Percentiles rank a stretch among this genome's conserved stretches.
These are phyloP conservation scores for Arachis monticola DNA, from an alignment of 331 rosid genomes.

Conservation along the genomic window DNA sequence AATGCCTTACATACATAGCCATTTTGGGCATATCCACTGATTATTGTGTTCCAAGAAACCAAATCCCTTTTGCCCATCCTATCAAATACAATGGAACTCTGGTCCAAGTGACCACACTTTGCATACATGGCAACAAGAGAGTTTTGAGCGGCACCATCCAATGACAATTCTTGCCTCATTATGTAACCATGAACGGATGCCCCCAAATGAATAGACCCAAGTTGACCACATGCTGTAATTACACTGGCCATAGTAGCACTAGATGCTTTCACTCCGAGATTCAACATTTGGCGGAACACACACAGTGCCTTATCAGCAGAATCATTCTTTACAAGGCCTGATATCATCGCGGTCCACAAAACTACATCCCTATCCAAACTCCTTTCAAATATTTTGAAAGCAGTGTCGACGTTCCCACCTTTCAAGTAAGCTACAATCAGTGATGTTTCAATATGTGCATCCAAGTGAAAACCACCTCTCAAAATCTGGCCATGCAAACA, in stretches of 20 bases:
- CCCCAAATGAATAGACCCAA: conserved; percentile 63
- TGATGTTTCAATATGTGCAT: conserved; percentile 66
- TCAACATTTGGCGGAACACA: conserved; percentile 65
- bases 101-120: conserved; percentile 70
- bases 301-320: conserved; percentile 65
- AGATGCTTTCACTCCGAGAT: conserved; percentile 57
- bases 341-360: conserved; percentile 93
- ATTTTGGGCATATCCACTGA: conserved; percentile 77
- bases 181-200: conserved; percentile 70
- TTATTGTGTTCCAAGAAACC: conserved; percentile 92
- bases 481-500: conserved; percentile 82
- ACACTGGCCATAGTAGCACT: conserved; percentile 75
- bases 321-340: conserved; percentile 83
- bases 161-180: conserved; percentile 60
- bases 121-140: conserved; percentile 92
- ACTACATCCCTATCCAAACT: conserved; percentile 63
- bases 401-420: conserved; percentile 54
- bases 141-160: conserved; percentile 79
- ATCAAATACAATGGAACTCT: conserved; percentile 59
- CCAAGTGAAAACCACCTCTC: conserved; percentile 62
- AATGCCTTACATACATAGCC: conserved; percentile 62
- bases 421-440: conserved; percentile 71
- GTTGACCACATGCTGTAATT: conserved; percentile 82
- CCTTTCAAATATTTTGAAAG: conserved; percentile 60
- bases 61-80: conserved; percentile 69